Evolutionary conservation across 139 green algal species (phyloP).

Genomic region (Microglena sp.): DNA sequence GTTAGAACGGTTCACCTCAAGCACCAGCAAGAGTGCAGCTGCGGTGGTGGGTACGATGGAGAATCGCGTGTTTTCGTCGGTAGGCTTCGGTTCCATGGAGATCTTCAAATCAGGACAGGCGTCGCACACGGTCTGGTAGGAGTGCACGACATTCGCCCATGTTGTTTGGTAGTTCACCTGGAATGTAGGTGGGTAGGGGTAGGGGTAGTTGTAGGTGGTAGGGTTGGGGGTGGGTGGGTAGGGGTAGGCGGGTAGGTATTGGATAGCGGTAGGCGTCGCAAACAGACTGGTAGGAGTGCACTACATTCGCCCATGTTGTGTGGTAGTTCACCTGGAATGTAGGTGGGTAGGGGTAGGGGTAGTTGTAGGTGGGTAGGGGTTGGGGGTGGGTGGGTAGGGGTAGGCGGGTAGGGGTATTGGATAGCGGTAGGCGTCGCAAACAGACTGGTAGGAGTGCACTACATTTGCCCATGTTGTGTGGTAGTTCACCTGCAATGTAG

Average conservation of each 20-base stretch:
- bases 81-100: slow-evolving; percentile 56
- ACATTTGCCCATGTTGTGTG: slow-evolving; percentile 19
- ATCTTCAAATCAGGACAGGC: slow-evolving; percentile 21
- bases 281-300: slow-evolving; percentile 22
- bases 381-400: too few species aligned
- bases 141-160: slow-evolving; percentile 28
- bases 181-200: too few species aligned
- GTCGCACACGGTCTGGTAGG: slow-evolving; percentile 18
- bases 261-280: neutral
- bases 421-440: slow-evolving; percentile 10
- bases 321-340: slow-evolving; percentile 39
- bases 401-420: too few species aligned
- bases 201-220: too few species aligned
- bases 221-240: too few species aligned
- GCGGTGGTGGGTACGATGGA: slow-evolving; percentile 14
- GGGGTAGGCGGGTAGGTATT: too few species aligned
- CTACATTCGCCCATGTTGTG: slow-evolving; percentile 24
- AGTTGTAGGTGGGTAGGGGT: too few species aligned
- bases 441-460: slow-evolving; percentile 22
- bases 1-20: slow-evolving; percentile 21
- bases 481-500: slow-evolving; percentile 39
- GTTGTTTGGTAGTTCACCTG: slow-evolving; percentile 40
- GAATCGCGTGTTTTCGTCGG: slow-evolving; percentile 40
- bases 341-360: too few species aligned
- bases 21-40: neutral